Conservation (phyloP, 805 yeast genomes). For the Barnettozyma californica region DNA sequence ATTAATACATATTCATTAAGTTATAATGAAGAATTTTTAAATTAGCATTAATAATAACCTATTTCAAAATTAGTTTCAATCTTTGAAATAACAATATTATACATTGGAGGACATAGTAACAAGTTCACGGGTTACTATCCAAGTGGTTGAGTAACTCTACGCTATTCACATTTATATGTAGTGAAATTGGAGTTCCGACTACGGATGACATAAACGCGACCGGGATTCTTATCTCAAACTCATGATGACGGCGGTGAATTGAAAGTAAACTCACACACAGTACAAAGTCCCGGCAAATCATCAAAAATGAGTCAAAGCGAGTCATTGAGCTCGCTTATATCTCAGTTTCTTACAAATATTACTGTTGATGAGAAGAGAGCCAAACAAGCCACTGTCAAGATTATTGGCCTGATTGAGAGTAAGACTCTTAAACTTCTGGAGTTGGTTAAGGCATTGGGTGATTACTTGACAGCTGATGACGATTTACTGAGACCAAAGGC, state of each 20-base stretch:
- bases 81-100: no score
- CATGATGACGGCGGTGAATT: neutral
- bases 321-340: conserved; percentile 19
- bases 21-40: no score
- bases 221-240: neutral
- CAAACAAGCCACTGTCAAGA: neutral
- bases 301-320: conserved; percentile 2
- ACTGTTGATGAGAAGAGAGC: conserved; percentile 30
- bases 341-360: conserved; percentile 37
- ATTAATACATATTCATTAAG: no score
- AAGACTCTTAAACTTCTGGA: conserved; percentile 36
- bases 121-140: no score
- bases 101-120: no score
- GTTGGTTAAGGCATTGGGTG: conserved; percentile 56
- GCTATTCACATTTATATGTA: no score
- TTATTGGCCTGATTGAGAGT: neutral
- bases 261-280: neutral
- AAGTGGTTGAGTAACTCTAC: no score
- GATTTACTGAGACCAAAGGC: conserved; percentile 46
- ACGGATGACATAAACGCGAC: neutral
- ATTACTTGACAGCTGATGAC: conserved; percentile 55
- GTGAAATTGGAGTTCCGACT: neutral
- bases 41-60: no score
- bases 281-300: neutral
- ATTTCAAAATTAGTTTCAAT: no score